Evolutionary conservation across 2,329 filamentous ascomycete species (phyloP), one percentile per base, ranked within the genome.

Genomic region (Myriosclerotinia curreyana): DNA sequence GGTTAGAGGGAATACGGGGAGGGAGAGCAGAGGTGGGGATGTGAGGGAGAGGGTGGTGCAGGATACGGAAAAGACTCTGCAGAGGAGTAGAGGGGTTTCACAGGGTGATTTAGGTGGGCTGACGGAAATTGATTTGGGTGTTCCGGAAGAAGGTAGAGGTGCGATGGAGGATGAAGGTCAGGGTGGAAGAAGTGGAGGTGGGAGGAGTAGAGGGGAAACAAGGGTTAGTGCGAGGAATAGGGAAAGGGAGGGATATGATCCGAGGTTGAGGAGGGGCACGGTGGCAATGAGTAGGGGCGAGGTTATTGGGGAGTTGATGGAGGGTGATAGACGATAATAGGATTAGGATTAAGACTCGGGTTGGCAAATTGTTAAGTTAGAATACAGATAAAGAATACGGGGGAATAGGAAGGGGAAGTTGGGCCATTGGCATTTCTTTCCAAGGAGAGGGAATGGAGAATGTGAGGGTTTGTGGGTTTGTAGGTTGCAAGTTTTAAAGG

Each of bases 31-130:
- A 51, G 44, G 25, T 31, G 44, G 55, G 1, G 55, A 48, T 20
- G 12, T 49, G 52, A 51, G 44, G 22, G 52, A 53, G 42, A 49
- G 51, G 31, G 40, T 25, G 22, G 20, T 53, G 38, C 28, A 15
- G 49, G 25, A 53, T 31, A 34, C 25, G 34, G 31, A 53, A 28
- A 48, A n/a, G 31, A 58, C 44, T 28, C 48, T 34, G n/a, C 59
- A 66, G 25, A 50, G 64, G 22, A 68, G 65, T 40, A 66, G 59
- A 20, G 60, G 65, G 22, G 44, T 67, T 62, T 51, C 66, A 60
- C 34, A 36, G 48, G 52, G 62, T 7, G 69, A 70, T 65, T 52
- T 72, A 17, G 69, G 67, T 34, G 69, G 69, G 14, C 64, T 67
- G 44, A 53, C 67, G 17, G 69, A 71, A 60, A 69, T 69, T 65